Conservation (phyloP, 139 green algal species). For the Chlorella vulgaris region DNA sequence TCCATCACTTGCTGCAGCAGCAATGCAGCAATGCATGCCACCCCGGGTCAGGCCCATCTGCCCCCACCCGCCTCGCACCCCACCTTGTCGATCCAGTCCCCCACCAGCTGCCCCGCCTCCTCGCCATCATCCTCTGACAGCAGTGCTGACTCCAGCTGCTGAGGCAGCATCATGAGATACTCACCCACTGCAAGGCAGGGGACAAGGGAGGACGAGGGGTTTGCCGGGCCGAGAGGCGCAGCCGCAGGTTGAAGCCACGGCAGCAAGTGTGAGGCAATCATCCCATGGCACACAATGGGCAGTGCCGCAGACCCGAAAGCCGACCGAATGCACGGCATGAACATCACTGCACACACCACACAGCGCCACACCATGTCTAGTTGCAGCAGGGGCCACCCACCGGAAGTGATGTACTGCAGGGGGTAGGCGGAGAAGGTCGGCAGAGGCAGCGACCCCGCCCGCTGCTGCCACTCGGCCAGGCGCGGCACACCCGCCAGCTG, state of each 20-base stretch:
- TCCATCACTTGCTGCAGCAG: no score
- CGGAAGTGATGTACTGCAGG: slow-evolving; percentile 70
- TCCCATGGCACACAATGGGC: no score
- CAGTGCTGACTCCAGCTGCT: slow-evolving; percentile 79
- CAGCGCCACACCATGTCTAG: no score
- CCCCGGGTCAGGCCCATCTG: not conserved
- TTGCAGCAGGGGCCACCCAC: no score
- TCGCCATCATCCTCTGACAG: slow-evolving; percentile 38
- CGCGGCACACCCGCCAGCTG: slow-evolving; percentile 23
- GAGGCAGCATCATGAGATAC: slow-evolving; percentile 92
- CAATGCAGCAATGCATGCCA: not conserved
- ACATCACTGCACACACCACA: no score
- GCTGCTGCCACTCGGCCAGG: slow-evolving; percentile 35
- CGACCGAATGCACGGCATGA: no score
- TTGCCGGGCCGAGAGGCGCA: not conserved
- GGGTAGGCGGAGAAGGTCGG: slow-evolving; percentile 90
- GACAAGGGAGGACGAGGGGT: not conserved
- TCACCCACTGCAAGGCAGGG: slow-evolving; percentile 63
- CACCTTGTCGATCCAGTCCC: slow-evolving; percentile 85
- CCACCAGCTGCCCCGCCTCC: slow-evolving; percentile 66
- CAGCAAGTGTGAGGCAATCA: no score
- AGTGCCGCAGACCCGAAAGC: no score
- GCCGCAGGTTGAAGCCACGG: no score
- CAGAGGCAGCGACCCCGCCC: slow-evolving; percentile 56
- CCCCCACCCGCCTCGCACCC: not conserved